These are phyloP conservation scores for Setaria italica DNA, from an alignment of 202 grass and related monocot species.

Conservation along the genomic window DNA sequence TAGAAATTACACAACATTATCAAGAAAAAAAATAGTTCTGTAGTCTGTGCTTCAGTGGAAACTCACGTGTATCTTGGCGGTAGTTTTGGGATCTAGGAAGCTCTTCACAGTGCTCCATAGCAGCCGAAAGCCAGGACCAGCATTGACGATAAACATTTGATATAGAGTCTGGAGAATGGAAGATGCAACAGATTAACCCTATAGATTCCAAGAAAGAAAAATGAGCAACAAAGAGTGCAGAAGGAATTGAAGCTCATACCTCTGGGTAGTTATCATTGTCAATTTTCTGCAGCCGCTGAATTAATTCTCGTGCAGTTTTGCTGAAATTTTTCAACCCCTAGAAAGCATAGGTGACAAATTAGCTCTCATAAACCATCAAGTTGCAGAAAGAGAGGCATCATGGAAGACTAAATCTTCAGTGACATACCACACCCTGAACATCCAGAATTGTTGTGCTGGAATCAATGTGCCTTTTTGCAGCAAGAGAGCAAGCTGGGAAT, in stretches of 20 bases:
- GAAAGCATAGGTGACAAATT: constrained; percentile 30
- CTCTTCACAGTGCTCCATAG: constrained; percentile 94
- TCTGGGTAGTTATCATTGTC: constrained; percentile 97
- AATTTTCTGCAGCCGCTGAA: constrained; percentile 87
- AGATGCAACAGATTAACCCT: constrained; percentile 30
- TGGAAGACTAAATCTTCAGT: constrained; percentile 18
- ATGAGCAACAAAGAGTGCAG: not conserved
- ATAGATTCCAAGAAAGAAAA: constrained; percentile 14
- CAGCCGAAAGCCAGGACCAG: constrained; percentile 86
- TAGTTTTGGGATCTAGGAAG: constrained; percentile 96
- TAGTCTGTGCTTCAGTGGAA: constrained; percentile 12
- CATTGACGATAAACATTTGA: constrained; percentile 99
- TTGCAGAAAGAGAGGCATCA: not conserved
- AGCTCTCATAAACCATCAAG: constrained; percentile 16
- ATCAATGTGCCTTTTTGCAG: constrained; percentile 89
- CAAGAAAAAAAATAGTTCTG: not conserved
- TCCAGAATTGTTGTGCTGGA: constrained; percentile 91
- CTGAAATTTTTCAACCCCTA: constrained; percentile 99
- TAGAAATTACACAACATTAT: constrained; percentile 23
- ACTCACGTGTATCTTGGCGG: constrained; percentile 98
- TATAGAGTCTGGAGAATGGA: constrained; percentile 72
- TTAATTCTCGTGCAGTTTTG: constrained; percentile 92
- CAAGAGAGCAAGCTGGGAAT: constrained; percentile 89
- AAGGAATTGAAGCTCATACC: constrained; percentile 48
- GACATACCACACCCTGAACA: constrained; percentile 92